Base-by-base conservation (phyloP, 2,329 filamentous ascomycete species). In the Clarireedia sp. region DNA sequence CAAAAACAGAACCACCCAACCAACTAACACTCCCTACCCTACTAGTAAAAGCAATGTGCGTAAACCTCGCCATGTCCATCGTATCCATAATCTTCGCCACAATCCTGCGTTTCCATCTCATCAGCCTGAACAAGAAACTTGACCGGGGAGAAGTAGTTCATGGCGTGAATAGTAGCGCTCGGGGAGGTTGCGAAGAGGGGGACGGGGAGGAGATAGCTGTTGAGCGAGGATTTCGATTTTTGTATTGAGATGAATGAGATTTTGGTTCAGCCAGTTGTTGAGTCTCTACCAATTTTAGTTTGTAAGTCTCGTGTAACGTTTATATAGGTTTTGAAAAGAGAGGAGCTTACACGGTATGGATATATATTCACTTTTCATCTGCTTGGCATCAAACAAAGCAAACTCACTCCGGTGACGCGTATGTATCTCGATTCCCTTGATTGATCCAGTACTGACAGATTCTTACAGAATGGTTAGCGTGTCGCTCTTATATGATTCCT, bases 101-200 rank as follows among this genome's bases (percentile, higher is more conserved):
- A 0, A 68, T 82, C 2, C 72, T 90, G 62, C 73, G 85, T 9
- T 73, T 83, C 37, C 79, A 88, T 40, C 74, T 91, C 24, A 75
- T 78, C 14, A 73, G 79, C 44, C 66, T 89, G 63, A 91, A 90
- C 65, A 82, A 78, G 73, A 87, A 82, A 69, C 73, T 90, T 2
- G 86, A 88, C 47, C 73, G 74, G 14, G 86, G 85, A 0, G 78
- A 76, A 9, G 60, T 56, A 57, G 71, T 78, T 2, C 72, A 77
- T 46, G 75, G 74, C 0, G 75, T 54, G 10, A 54, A 54, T 24
- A 36, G 37, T 14, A 10, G 8, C 8, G 12, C 44, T 17, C n/a
- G 44, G 19, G 33, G 45, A n/a, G 10, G 16, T n/a, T 17, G 19
- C 9, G 44, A 54, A 10, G 51, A 54, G 26, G 51, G 44, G 1